Conservation (phyloP, 768 basidiomycete genomes). For the Agaricus subrufescens region DNA sequence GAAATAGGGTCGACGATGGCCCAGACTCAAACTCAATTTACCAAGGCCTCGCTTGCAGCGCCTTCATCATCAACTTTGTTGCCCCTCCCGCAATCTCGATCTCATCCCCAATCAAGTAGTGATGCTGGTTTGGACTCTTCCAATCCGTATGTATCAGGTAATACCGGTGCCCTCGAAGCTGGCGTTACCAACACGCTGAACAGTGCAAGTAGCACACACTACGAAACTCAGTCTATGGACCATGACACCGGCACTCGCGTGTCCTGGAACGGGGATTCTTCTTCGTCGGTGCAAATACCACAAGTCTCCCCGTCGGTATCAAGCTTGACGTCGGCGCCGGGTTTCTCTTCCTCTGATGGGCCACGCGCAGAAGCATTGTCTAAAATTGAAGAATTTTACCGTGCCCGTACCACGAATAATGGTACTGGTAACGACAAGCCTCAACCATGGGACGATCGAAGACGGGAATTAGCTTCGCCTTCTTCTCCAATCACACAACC, state of each 20-base stretch:
- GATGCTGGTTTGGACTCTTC: background rate
- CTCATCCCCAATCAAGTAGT: background rate
- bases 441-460: background rate
- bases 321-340: background rate
- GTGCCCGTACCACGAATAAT: background rate
- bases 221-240: too few species aligned
- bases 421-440: background rate
- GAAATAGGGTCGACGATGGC: background rate
- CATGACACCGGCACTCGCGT: too few species aligned
- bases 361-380: conserved; percentile 42
- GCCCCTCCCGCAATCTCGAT: background rate
- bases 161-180: too few species aligned
- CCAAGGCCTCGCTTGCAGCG: background rate
- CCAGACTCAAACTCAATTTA: background rate
- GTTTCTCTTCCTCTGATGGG: background rate
- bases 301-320: too few species aligned
- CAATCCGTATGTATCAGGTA: too few species aligned
- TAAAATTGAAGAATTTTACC: conserved; percentile 50
- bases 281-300: background rate
- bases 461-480: background rate
- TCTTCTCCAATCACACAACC: conserved; percentile 5
- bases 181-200: too few species aligned
- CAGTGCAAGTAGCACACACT: too few species aligned
- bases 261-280: background rate
- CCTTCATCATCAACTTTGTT: background rate